A percentile compares a stretch with the other conserved stretches of the same genome.
phyloP scores from a whole-genome alignment of 768 basidiomycete genomes.

The Boletus rubroflammeus region DNA sequence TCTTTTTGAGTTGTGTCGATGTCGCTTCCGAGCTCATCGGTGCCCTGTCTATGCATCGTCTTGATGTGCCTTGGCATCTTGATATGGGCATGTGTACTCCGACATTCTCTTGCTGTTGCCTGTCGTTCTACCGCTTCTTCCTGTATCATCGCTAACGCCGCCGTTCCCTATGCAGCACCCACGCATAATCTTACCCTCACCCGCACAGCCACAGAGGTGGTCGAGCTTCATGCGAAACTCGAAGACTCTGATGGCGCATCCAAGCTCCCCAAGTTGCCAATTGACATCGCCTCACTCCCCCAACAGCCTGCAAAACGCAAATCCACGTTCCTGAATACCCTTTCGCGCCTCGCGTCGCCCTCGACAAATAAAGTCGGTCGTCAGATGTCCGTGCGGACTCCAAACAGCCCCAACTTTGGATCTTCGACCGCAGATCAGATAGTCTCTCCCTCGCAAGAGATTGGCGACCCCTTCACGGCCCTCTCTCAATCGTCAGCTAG shows the following conservation, averaged over 20 bases:
- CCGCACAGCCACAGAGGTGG: conserved; percentile 69
- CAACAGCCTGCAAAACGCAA: conserved; percentile 62
- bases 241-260: conserved; percentile 56
- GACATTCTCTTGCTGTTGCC: conserved; percentile 12
- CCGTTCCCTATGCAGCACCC: conserved; percentile 53
- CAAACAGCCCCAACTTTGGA: conserved; percentile 31
- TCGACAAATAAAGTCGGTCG: conserved; percentile 50
- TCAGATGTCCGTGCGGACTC: conserved; percentile 35
- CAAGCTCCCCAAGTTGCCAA: conserved; percentile 58
- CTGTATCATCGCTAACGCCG: conserved; percentile 27
- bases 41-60: conserved; percentile 17
- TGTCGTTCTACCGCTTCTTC: conserved; percentile 16
- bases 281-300: conserved; percentile 53
- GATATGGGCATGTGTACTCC: conserved; percentile 11
- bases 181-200: conserved; percentile 88
- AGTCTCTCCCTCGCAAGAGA: conserved; percentile 51
- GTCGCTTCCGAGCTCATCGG: conserved; percentile 28
- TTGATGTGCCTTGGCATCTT: conserved; percentile 14
- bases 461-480: conserved; percentile 57
- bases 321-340: conserved; percentile 81
- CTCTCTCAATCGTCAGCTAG: conserved; percentile 32
- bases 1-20: conserved; percentile 22
- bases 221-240: conserved; percentile 81
- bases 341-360: conserved; percentile 79
- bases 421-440: conserved; percentile 35